Conservation (phyloP, 1,284 basidiomycete genomes). For the Uromyces viciae-fabae region DNA sequence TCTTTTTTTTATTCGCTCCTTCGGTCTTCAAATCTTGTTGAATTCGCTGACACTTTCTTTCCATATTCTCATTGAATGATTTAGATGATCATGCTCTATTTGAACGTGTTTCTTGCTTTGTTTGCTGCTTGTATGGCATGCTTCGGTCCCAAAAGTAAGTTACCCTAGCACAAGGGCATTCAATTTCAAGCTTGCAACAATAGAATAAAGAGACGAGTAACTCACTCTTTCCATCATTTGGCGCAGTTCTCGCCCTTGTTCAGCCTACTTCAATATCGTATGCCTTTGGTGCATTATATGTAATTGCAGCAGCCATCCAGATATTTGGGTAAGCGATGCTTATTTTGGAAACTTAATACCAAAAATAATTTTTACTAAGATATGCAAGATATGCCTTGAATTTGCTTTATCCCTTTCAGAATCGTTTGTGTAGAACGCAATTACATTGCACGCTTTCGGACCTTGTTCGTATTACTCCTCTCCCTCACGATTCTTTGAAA, state of each 20-base stretch:
- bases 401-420: background rate
- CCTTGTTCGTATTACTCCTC: slow-evolving; percentile 13
- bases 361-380: background rate
- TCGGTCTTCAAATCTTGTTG: background rate
- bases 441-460: slow-evolving; percentile 23
- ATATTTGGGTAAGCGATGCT: slow-evolving; percentile 15
- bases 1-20: background rate
- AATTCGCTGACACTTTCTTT: background rate
- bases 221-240: background rate
- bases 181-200: background rate
- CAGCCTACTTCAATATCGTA: slow-evolving; percentile 18
- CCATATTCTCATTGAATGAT: background rate
- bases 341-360: background rate
- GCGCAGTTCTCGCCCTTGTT: slow-evolving; percentile 39
- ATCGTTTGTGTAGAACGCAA: slow-evolving; percentile 32
- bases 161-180: background rate
- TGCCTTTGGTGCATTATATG: slow-evolving; percentile 32
- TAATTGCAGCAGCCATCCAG: slow-evolving; percentile 6
- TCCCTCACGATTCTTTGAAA: too few relatives aligned
- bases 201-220: background rate
- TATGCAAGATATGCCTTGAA: background rate
- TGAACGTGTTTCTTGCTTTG: slow-evolving; percentile 22
- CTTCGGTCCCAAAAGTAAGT: slow-evolving; percentile 39
- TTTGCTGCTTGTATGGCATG: slow-evolving; percentile 36
- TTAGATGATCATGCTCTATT: slow-evolving; percentile 36